Percentiles rank a stretch among this genome's conserved stretches.
These are phyloP conservation scores for Mycena chlorophos DNA, from an alignment of 768 basidiomycete genomes.

Conservation along the genomic window DNA sequence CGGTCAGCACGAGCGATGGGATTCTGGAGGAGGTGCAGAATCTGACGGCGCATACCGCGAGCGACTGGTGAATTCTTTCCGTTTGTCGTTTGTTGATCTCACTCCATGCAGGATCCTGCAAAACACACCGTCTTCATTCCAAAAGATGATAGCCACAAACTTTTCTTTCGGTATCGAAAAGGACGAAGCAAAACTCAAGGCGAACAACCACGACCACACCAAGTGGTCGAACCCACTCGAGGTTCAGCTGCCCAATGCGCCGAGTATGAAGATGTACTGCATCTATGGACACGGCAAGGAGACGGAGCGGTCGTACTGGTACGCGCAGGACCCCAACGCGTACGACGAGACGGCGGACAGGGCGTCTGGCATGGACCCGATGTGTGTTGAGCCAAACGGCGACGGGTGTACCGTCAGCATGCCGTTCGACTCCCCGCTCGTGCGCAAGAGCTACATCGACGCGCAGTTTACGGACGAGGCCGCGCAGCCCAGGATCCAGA, in stretches of 20 bases:
- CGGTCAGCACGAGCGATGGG: constrained; percentile 22
- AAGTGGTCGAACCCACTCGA: constrained; percentile 96
- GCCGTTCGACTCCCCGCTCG: constrained; percentile 54
- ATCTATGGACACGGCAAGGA: constrained; percentile 95
- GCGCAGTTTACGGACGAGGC: constrained; percentile 70
- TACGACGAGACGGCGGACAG: constrained; percentile 60
- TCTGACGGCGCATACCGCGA: constrained; percentile 77
- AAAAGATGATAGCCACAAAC: constrained; percentile 83
- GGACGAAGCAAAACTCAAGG: constrained; percentile 59
- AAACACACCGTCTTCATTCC: constrained; percentile 81
- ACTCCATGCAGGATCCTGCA: too few relatives aligned
- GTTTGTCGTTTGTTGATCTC: too few relatives aligned
- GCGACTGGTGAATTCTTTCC: too few relatives aligned
- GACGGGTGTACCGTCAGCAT: constrained; percentile 44
- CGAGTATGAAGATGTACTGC: constrained; percentile 89
- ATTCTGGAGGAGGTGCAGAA: constrained; percentile 41
- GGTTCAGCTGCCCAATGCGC: constrained; percentile 83
- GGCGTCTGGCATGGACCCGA: constrained; percentile 27
- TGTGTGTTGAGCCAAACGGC: constrained; percentile 46
- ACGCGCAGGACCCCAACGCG: constrained; percentile 58
- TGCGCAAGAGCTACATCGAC: constrained; percentile 81
- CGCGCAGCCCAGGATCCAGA: constrained; percentile 60
- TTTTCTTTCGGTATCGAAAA: constrained; percentile 90
- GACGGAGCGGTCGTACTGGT: constrained; percentile 95
- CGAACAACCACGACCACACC: constrained; percentile 69